Evolutionary conservation across 805 yeast species (phyloP), one percentile per base, ranked within the genome.

Genomic region (Candida parachauliodes): DNA sequence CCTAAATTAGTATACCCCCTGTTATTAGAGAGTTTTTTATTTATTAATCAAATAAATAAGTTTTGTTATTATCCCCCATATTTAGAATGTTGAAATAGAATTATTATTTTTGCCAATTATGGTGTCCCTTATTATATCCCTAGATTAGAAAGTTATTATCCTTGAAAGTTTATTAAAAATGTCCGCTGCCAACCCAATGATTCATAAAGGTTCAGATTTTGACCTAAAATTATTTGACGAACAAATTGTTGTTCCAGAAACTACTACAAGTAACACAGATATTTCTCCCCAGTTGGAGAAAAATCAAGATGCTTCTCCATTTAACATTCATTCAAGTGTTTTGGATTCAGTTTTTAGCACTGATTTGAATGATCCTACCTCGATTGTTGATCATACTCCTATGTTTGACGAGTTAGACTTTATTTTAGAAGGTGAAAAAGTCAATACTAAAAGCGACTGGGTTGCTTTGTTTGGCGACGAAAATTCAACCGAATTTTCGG

Each of bases 401-500:
- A 74, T 80, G 75, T 81, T 81, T 49, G 83, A 77, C 50, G 77
- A 77, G 39, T 51, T 59, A 42, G 75, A 67, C 45, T 65, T 64
- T 38, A 59, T 65, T 37, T 53, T 65, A 37, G 71, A 66, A 40
- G 69, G 70, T 37, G 50, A 55, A 33, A 58, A 59, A 47, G 64
- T 55, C 38, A 60, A 61, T 55, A 49, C 56, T 37, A 66, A 63
- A 42, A 70, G 74, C 25, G 73, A 72, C 47, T 81, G 88, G 87
- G 76, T 73, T 30, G 75, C 88, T 10, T 65, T 83, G 41, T 81
- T 83, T 53, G 65, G 40, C 28, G 42, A 30, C 24, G 32, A 17
- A 12, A 23, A 21, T 12, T 11, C 30, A 11, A 14, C 9, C 28
- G 19, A 27, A 5, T 15, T 27, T 15, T 18, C 30, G 9, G 8